These are phyloP conservation scores for Scedosporium minutisporum DNA, from an alignment of 2,329 filamentous ascomycete species.

Conservation along the genomic window DNA sequence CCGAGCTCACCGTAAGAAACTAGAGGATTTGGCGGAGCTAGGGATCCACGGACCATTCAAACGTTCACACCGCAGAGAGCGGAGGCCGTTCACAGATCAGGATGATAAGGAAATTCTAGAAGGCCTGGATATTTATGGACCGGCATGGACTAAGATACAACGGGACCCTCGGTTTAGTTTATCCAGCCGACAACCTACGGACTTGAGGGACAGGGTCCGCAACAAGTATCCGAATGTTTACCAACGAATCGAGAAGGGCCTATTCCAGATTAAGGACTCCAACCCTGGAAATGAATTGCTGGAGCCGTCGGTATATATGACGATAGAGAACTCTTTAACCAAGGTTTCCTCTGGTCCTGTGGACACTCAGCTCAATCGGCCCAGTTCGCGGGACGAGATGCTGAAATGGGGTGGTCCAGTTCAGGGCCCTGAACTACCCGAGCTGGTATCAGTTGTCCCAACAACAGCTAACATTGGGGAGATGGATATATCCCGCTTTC, in stretches of 20 bases:
- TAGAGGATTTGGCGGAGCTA: constrained; percentile 45
- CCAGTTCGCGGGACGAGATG: constrained; percentile 37
- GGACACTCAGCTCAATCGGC: constrained; percentile 29
- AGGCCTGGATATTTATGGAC: constrained; percentile 50
- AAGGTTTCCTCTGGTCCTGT: constrained; percentile 22
- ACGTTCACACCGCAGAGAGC: constrained; percentile 49
- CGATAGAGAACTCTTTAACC: constrained; percentile 35
- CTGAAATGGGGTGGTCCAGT: constrained; percentile 27
- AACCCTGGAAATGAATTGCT: constrained; percentile 31
- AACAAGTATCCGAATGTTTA: constrained; percentile 55
- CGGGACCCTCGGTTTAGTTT: constrained; percentile 48
- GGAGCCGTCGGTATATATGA: constrained; percentile 42
- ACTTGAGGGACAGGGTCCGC: constrained; percentile 51
- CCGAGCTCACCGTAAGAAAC: constrained; percentile 44
- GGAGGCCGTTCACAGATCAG: constrained; percentile 51
- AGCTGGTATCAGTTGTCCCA: constrained; percentile 11
- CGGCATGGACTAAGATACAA: constrained; percentile 57
- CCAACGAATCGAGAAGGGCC: constrained; percentile 44
- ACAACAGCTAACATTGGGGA: constrained; percentile 30
- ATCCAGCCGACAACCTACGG: constrained; percentile 50
- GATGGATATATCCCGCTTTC: constrained; percentile 52
- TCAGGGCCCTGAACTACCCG: constrained; percentile 21
- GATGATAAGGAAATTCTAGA: constrained; percentile 54
- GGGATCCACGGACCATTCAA: constrained; percentile 55
- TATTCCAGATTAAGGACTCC: constrained; percentile 34